Evolutionary conservation across 2,329 filamentous ascomycete genomes (phyloP).

Genomic region (Diaporthe sp.): DNA sequence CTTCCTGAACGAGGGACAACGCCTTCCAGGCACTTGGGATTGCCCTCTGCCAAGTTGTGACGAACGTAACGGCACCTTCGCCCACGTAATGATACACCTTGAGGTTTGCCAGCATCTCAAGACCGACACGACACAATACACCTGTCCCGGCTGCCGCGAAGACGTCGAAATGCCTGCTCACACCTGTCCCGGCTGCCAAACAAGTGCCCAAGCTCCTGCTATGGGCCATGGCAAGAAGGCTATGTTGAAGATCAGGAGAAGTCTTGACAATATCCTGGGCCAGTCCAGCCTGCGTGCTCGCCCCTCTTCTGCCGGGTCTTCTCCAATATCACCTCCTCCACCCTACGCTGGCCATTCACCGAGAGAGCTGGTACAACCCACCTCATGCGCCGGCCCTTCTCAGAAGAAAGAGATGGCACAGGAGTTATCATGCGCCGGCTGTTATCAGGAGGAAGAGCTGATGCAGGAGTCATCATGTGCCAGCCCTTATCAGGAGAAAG

Average conservation of each 20-base stretch:
- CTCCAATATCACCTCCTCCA: neutral
- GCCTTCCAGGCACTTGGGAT: neutral
- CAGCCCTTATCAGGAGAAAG: too few relatives aligned
- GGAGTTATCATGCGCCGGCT: too few relatives aligned
- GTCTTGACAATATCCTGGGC: neutral
- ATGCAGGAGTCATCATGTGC: too few relatives aligned
- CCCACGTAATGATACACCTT: neutral
- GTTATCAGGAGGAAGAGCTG: too few relatives aligned
- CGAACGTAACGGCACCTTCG: neutral
- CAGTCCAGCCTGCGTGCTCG: neutral
- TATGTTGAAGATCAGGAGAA: neutral
- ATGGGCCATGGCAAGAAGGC: neutral
- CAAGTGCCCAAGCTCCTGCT: too few relatives aligned
- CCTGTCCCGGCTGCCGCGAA: neutral
- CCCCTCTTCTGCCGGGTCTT: neutral
- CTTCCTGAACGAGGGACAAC: neutral
- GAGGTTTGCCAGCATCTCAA: neutral
- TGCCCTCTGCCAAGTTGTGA: neutral
- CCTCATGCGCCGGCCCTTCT: too few relatives aligned
- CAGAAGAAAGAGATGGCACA: too few relatives aligned
- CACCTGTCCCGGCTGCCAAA: neutral
- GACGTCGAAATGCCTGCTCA: neutral
- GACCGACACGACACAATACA: neutral
- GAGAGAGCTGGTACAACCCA: fast-evolving
- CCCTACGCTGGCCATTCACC: neutral